Evolutionary conservation across 2,329 filamentous ascomycete genomes (phyloP).

Genomic region (Trichophyton rubrum): DNA sequence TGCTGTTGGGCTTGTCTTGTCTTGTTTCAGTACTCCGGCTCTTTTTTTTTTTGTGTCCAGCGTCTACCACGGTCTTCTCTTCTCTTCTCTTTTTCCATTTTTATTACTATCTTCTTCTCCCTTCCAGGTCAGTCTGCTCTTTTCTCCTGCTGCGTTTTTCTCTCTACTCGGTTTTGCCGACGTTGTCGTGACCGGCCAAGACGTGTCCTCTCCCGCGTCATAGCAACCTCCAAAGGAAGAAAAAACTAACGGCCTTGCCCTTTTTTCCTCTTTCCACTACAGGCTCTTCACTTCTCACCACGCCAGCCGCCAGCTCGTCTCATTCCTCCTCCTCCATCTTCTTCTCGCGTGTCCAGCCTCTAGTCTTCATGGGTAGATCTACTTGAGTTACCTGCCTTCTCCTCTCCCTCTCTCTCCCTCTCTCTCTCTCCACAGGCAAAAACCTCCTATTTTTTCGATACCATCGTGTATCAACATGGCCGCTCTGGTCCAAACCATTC

Average conservation of each 20-base stretch:
- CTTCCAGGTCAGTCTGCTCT: background rate
- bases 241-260: background rate
- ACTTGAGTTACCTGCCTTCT: background rate
- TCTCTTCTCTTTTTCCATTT: background rate
- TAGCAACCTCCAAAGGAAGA: background rate
- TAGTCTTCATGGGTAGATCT: background rate
- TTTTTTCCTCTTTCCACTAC: background rate
- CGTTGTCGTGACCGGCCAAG: background rate
- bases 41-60: constrained; percentile 20
- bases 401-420: background rate
- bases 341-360: background rate
- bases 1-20: constrained; percentile 4
- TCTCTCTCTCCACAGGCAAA: background rate
- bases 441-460: background rate
- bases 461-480: constrained; percentile 51
- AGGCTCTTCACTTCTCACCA: background rate
- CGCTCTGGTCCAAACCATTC: constrained; percentile 69
- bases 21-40: background rate
- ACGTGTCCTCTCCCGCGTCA: constrained; percentile 5
- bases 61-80: background rate
- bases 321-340: background rate
- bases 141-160: no score
- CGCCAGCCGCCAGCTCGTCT: background rate
- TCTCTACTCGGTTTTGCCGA: background rate
- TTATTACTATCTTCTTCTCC: background rate